Conservation (phyloP, 768 basidiomycete genomes). For the Termitomyces sp. region DNA sequence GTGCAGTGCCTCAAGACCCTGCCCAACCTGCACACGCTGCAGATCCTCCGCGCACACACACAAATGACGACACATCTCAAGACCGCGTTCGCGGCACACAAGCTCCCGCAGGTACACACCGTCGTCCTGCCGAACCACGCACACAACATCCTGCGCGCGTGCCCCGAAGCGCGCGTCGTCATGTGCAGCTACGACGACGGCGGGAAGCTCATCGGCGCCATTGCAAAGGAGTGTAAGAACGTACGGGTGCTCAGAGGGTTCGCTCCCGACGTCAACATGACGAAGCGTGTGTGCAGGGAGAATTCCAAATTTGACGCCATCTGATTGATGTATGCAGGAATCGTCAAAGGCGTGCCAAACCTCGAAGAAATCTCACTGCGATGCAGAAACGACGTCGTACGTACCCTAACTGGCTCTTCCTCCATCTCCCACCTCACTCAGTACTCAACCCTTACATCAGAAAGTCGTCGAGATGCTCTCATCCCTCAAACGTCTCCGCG, state of each 20-base stretch:
- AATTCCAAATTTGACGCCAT: no score
- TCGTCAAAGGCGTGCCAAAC: background rate
- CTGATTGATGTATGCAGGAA: background rate
- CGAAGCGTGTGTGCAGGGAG: conserved; percentile 19
- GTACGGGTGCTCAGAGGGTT: conserved; percentile 24
- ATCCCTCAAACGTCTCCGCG: background rate
- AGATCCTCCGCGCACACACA: conserved; percentile 24
- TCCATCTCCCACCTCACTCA: background rate
- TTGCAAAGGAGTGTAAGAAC: conserved; percentile 22
- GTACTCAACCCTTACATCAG: background rate
- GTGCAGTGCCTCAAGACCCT: conserved; percentile 21
- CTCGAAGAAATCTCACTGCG: background rate
- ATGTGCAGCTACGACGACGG: conserved; percentile 20
- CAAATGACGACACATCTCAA: conserved; percentile 26
- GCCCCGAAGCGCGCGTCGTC: conserved; percentile 16
- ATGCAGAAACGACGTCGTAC: background rate
- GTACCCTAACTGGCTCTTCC: background rate
- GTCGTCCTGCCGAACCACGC: conserved; percentile 21
- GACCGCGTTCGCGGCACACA: conserved; percentile 19
- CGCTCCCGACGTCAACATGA: conserved; percentile 10
- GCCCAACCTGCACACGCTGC: conserved; percentile 26
- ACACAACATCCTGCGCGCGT: conserved; percentile 26
- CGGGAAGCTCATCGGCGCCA: conserved; percentile 23
- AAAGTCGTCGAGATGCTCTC: background rate
- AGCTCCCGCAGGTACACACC: conserved; percentile 20